Evolutionary conservation across 1,139 yeast species (phyloP), one percentile per base, ranked within the genome.

Genomic region (Kluyveromyces marxianus): DNA sequence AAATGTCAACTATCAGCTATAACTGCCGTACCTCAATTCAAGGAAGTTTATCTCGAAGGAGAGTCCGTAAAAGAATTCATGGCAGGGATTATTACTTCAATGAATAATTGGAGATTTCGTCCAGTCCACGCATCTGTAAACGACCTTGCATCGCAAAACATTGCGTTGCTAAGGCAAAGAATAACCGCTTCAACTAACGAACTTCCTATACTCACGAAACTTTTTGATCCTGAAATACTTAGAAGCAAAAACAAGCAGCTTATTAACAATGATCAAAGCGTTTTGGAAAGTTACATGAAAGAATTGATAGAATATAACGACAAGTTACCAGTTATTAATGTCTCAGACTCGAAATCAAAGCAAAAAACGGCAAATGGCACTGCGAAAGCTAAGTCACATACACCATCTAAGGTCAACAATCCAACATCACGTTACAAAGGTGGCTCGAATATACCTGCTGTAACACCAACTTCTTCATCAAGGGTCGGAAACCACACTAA

Each of bases 191-290:
- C 32, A 8, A 28, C 59, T 1, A 41, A 44, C 27, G 56, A 56
- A 41, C 27, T 51, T 3, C 52, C 56, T 7, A 49, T 52, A 34
- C 32, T 50, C 4, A 48, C 46, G 4, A 50, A 46, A 37, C 46
- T 61, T 14, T 48, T 56, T 33, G 58, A 58, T 48, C 36, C 49
- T 27, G 41, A 41, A 1, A 37, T 39, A 2, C 37, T 55, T 2
- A 39, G 30, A 3, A 44, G 42, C 33, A 44, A 31, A n/a, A 60
- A 59, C 42, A 36, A 33, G 4, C 52, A 53, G 3, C 31, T 52
- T 4, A 41, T 61, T 10, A 54, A 54, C 32, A 45, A 43, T 26
- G 54, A 59, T 3, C 46, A 51, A 35, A 40, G 35, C 8, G 39
- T 48, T 8, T 42, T 58, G 14, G 35, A 41, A 4, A 35, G 44